Base-by-base conservation (phyloP, 1,284 basidiomycete genomes). In the Microbotryomycetes sp. region DNA sequence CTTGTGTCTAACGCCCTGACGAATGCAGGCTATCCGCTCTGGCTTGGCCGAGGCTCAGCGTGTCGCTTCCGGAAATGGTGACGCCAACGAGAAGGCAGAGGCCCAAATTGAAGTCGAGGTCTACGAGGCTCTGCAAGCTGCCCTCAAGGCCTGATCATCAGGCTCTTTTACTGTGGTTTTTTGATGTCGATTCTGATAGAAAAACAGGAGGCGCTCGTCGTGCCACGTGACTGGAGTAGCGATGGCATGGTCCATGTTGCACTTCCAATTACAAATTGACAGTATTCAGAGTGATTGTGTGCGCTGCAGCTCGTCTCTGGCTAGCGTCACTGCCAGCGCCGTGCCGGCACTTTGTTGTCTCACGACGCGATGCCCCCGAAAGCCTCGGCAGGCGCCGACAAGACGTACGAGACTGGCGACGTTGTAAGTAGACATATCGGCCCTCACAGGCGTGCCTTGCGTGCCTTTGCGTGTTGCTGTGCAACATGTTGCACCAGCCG, bases 91-190 rank as follows among this genome's bases (percentile, higher is more conserved):
- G 78, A 98, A 94, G 82, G 81, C 87, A 65, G 65, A 94, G 79
- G 94, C 93, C 54, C 84, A 87, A 72, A 86, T 97, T 76, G 94
- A 97, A 79, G 88, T 89, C 54, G 91, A 96, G 75, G 93, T 98
- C 67, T 97, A 91, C 76, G 92, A 97, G 79, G 85, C 91, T 54
- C 80, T 98, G 68, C 92, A 97, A 77, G 82, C 89, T 70, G 91
- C 93, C 64, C 76, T 93, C 57, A 71, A 72, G 69, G 61, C 67
- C 30, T 68, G 60, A 67, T 13, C 28, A 1, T 4, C n/a, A 45
- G n/a, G n/a, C 35, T 6, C 27, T 55, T 28, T 21, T 52, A 27
- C 31, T 4, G 21, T n/a, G 35, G 7, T 30, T 26, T 45, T 3
- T 23, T n/a, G n/a, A n/a, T n/a, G n/a, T n/a, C n/a, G n/a, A n/a